Evolutionary conservation across 2,329 filamentous ascomycete species (phyloP), one percentile per base, ranked within the genome.

Genomic region (Penicillium sumatraense): DNA sequence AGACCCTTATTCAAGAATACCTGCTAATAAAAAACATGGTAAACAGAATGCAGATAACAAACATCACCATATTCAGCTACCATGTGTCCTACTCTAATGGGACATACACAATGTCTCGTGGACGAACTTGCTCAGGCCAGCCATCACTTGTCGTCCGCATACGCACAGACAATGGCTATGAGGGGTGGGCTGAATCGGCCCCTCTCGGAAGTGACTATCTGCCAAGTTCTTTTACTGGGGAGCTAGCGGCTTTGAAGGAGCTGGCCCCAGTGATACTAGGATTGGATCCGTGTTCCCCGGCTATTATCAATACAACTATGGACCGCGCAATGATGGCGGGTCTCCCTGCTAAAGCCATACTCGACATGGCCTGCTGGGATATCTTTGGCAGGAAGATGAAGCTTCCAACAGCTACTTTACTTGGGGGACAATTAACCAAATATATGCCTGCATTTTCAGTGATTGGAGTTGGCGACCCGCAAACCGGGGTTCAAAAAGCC

Each of bases 1-100:
- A n/a, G n/a, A n/a, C n/a, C n/a, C n/a, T n/a, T n/a, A n/a, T n/a
- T n/a, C n/a, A n/a, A n/a, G n/a, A n/a, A n/a, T n/a, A n/a, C n/a
- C n/a, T n/a, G n/a, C n/a, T n/a, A n/a, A n/a, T n/a, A n/a, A n/a
- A n/a, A n/a, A n/a, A n/a, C n/a, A n/a, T n/a, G n/a, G n/a, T n/a
- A n/a, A n/a, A n/a, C n/a, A n/a, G n/a, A n/a, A 53, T 53, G 42
- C 42, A 31, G 21, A 44, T 44, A 5, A 18, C 24, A 4, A 42
- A 46, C 18, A 40, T 47, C 36, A 48, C 42, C 27, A 16, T 21
- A 5, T 40, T 40, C 16, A 40, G 10, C 18, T 40, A 40, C 16
- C 18, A 40, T 9, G 36, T 16, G 5, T 20, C 18, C n/a, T 40
- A 40, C 13, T 20, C 18, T 7, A 20, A 40, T 40, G 36, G 36